Evolutionary conservation across 768 basidiomycete genomes (phyloP), one percentile per base, ranked within the genome.

Genomic region (Daedaleopsis nitida): DNA sequence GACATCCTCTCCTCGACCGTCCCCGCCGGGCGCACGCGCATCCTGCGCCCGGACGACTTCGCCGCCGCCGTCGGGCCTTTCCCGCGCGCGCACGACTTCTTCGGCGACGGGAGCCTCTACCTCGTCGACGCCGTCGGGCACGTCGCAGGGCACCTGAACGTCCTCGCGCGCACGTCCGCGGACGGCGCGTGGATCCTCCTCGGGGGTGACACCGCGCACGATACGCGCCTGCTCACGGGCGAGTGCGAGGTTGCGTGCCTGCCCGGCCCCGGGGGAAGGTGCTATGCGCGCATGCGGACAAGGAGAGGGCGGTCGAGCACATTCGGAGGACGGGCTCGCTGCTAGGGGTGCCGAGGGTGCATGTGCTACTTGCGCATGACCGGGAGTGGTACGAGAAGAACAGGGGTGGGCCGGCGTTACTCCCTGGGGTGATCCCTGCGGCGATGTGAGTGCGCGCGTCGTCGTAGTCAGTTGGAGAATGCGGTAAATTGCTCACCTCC

Each of bases 71-170:
- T 86, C 42, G 83, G 83, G 0, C 83, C 82, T 7, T 85, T 83
- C 69, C 79, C 82, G 42, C 67, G 62, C 47, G 80, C 82, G 5
- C 65, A 80, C 19, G 84, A 87, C 71, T 80, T 78, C 65, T 85
- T 80, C 64, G 78, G 78, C 19, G 86, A 88, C 62, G 86, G 85
- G 8, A 83, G 81, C 64, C 67, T 85, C 38, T 86, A 83, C 65
- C 75, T 87, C 62, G 70, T 87, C 61, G 81, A 87, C 65, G 77
- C 84, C 5, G 78, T 83, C 2, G 85, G 86, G 0, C 86, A 87
- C 68, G 67, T 84, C 23, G 49, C 73, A 1, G 86, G 86, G 0
- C 85, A 87, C 58, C 63, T 86, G 57, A 84, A 81, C 63, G 63
- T 81, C 34, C 78, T 86, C 13, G 83, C 76, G 10, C 83, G 86